phyloP scores from a whole-genome alignment of 768 basidiomycete species.

The Antrodiella citrinella region DNA sequence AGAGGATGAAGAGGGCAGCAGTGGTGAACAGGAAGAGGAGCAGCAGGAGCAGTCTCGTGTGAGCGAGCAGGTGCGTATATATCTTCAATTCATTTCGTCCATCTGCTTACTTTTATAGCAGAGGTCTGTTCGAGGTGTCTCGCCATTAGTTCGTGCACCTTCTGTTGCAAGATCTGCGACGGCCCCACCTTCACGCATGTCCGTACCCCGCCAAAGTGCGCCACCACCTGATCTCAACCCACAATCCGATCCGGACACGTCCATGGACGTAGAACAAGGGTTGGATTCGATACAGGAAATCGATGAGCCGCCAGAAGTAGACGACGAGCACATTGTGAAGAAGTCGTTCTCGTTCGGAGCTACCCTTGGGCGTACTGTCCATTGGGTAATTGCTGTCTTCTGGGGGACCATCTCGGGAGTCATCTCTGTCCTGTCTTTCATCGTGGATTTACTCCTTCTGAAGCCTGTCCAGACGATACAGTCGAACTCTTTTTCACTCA shows the following conservation, averaged over 20 bases:
- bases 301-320: slow-evolving; percentile 37
- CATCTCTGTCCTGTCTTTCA: slow-evolving; percentile 12
- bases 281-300: slow-evolving; percentile 41
- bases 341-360: slow-evolving; percentile 40
- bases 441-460: slow-evolving; percentile 27
- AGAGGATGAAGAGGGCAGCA: slow-evolving; percentile 34
- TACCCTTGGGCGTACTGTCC: slow-evolving; percentile 35
- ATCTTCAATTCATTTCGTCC: neutral
- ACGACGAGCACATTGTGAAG: slow-evolving; percentile 36
- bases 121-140: slow-evolving; percentile 15
- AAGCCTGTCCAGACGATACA: slow-evolving; percentile 37
- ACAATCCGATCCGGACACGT: slow-evolving; percentile 16
- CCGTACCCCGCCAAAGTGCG: slow-evolving; percentile 28
- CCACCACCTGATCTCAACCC: slow-evolving; percentile 34
- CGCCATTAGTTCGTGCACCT: slow-evolving; percentile 12
- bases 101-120: slow-evolving; percentile 12
- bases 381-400: slow-evolving; percentile 23
- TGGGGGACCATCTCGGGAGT: slow-evolving; percentile 11
- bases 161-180: slow-evolving; percentile 25
- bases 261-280: slow-evolving; percentile 38
- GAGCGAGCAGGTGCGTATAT: slow-evolving; percentile 33
- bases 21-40: slow-evolving; percentile 39
- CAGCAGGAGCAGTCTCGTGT: slow-evolving; percentile 37
- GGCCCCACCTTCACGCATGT: slow-evolving; percentile 24
- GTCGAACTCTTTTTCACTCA: slow-evolving; percentile 24